Evolutionary conservation across 495 filamentous ascomycete genomes (phyloP).

Genomic region (Staphylotrichum longicolle): DNA sequence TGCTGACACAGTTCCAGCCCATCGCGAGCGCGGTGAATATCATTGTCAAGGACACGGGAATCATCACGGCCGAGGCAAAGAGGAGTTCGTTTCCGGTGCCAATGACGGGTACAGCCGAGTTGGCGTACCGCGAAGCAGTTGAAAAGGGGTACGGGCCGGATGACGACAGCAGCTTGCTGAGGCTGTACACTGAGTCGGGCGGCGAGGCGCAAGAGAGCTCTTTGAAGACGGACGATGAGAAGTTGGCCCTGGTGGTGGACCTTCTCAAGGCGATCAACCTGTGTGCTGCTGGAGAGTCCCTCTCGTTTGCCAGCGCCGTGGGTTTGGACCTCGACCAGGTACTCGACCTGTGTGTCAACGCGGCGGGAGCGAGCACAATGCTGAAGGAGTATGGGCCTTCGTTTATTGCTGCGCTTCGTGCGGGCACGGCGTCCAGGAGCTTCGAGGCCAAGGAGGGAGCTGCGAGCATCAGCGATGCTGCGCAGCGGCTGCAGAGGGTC

Average conservation of each 20-base stretch:
- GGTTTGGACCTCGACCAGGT: conserved; percentile 64
- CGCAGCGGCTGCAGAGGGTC: conserved; percentile 47
- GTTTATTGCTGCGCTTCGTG: conserved; percentile 48
- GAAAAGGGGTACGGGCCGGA: conserved; percentile 60
- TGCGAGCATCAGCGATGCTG: conserved; percentile 42
- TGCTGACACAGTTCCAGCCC: conserved; percentile 65
- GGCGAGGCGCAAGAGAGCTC: conserved; percentile 39
- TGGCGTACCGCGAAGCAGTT: conserved; percentile 62
- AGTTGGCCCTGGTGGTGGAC: conserved; percentile 55
- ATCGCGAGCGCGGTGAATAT: conserved; percentile 70
- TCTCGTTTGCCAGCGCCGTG: conserved; percentile 62
- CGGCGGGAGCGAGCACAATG: conserved; percentile 64
- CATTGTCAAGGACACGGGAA: conserved; percentile 77
- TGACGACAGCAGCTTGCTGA: conserved; percentile 69
- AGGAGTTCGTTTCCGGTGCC: conserved; percentile 62
- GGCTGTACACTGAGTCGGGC: conserved; percentile 53
- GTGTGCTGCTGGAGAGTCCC: conserved; percentile 61
- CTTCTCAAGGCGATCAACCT: conserved; percentile 65
- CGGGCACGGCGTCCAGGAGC: conserved; percentile 23
- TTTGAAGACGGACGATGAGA: conserved; percentile 39
- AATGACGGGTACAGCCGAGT: conserved; percentile 68
- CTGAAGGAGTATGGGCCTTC: conserved; percentile 57
- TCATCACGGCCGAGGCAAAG: conserved; percentile 69
- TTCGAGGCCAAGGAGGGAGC: conserved; percentile 14
- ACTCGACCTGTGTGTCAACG: conserved; percentile 64